Base-by-base conservation (phyloP, 257 asterid genomes). In the Linderniella brevidens region DNA sequence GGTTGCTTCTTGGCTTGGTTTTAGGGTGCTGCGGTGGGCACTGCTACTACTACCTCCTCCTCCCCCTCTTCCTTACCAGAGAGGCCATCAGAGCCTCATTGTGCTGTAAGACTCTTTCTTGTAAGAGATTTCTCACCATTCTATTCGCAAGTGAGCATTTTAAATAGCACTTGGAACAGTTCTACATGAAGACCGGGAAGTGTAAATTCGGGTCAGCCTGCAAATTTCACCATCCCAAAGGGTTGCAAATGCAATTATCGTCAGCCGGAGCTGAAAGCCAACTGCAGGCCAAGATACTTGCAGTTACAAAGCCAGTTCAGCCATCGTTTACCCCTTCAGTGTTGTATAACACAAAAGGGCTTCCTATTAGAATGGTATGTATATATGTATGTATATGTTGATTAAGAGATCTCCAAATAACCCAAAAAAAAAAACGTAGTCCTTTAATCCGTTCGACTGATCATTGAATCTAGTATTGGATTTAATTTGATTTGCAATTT, bases 191-290 rank as follows among this genome's bases (percentile, higher is more conserved):
- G 82, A 81, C 99, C 61, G 99, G 99, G 51, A 63, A 46, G 32
- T 90, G 99, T 69, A 85, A 85, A 68, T 90, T 70, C 66, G 99
- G 99, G 42, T 32, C 67, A 18, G 66, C 88, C 58, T 90, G 99
- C 84, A 90, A 77, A 72, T 90, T 77, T 68, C 78, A 90, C 75
- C 99, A 90, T 65, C 99, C 99, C 57, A 90, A 71, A 72, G 93
- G 61, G 50, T 65, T 81, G 52, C 82, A 69, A 52, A 56, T 75
- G 53, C 72, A 64, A 35, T 35, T 65, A 45, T 47, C 68, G 38
- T 73, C 46, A 53, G 80, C 67, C 59, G 93, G 72, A 58, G 63
- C 42, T 59, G 70, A 58, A 55, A 25, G 32, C 32, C 32, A 25
- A 25, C 59, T 57, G 68, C 72, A 59, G 58, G 54, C 46, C 68